Percentiles rank a stretch among this genome's conserved stretches.
These are phyloP conservation scores for Gnomoniopsis smithogilvyi DNA, from an alignment of 2,329 filamentous ascomycete species.

Conservation along the genomic window DNA sequence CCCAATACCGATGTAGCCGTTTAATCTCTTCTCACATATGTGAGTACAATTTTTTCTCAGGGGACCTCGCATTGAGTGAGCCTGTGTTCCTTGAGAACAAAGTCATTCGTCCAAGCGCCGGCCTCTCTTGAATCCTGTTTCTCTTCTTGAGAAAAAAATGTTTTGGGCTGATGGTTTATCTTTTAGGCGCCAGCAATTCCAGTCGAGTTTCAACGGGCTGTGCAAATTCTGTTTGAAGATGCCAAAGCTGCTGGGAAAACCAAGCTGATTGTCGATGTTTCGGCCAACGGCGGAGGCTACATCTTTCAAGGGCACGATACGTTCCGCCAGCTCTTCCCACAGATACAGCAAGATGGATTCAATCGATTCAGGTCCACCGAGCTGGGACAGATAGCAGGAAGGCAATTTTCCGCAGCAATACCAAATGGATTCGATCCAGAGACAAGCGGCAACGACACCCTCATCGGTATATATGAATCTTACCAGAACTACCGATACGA, in stretches of 20 bases:
- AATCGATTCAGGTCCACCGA: constrained; percentile 26
- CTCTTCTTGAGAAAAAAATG: background rate
- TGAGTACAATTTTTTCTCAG: background rate
- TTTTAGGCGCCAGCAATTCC: constrained; percentile 20
- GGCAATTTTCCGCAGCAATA: constrained; percentile 5
- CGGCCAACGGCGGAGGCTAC: constrained; percentile 52
- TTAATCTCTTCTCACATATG: constrained; percentile 28
- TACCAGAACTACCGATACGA: constrained; percentile 46
- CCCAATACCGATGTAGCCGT: constrained; percentile 30
- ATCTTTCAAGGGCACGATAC: constrained; percentile 54
- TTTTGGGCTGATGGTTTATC: background rate
- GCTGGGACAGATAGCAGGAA: constrained; percentile 5
- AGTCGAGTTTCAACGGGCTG: constrained; percentile 29
- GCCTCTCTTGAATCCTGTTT: background rate
- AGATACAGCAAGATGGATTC: constrained; percentile 37
- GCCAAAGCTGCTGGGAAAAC: constrained; percentile 46
- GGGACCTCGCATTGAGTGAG: background rate
- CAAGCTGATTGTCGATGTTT: constrained; percentile 54
- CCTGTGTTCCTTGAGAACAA: background rate
- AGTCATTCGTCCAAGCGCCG: background rate
- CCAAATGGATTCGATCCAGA: constrained; percentile 37
- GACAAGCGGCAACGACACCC: constrained; percentile 32
- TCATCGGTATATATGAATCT: constrained; percentile 41
- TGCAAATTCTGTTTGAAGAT: constrained; percentile 29
- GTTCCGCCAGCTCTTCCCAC: constrained; percentile 52